Percentiles rank a stretch among this genome's conserved stretches.
Evolutionary conservation across 441 rosid genomes (phyloP).

Genomic region (Melianthus villosus): DNA sequence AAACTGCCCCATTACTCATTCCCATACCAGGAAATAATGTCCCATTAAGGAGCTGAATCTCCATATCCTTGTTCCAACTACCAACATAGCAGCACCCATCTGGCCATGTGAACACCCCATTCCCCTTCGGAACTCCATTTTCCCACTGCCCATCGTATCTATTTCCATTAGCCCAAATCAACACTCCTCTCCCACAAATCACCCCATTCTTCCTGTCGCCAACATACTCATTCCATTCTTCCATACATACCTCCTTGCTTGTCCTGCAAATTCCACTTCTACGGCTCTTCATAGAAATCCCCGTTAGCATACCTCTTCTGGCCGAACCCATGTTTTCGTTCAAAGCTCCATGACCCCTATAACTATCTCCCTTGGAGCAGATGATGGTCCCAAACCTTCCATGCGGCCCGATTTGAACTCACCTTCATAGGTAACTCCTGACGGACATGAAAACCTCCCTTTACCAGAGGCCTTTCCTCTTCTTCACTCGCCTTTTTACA

Average conservation of each 20-base stretch:
- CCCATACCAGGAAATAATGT: background rate
- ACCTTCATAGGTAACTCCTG: background rate
- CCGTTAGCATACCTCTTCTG: background rate
- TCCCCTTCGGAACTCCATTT: background rate
- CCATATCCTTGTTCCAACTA: background rate
- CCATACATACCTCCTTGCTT: background rate
- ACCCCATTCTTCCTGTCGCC: constrained; percentile 2
- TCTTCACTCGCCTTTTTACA: background rate
- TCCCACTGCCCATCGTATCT: background rate
- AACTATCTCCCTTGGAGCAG: background rate
- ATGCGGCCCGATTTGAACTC: background rate
- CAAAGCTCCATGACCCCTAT: background rate
- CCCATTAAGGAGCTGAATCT: background rate
- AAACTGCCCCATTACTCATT: no score
- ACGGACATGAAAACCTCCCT: background rate
- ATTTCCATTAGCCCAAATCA: background rate
- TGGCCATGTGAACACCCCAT: background rate
- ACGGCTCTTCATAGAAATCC: background rate
- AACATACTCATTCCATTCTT: background rate
- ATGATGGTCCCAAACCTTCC: background rate
- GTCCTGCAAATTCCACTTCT: background rate
- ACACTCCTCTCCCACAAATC: background rate
- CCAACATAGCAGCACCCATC: background rate
- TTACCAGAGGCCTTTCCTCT: background rate
- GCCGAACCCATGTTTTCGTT: background rate